Evolutionary conservation across 2,329 filamentous ascomycete species (phyloP), one percentile per base, ranked within the genome.

Genomic region (Cadophora gregata): DNA sequence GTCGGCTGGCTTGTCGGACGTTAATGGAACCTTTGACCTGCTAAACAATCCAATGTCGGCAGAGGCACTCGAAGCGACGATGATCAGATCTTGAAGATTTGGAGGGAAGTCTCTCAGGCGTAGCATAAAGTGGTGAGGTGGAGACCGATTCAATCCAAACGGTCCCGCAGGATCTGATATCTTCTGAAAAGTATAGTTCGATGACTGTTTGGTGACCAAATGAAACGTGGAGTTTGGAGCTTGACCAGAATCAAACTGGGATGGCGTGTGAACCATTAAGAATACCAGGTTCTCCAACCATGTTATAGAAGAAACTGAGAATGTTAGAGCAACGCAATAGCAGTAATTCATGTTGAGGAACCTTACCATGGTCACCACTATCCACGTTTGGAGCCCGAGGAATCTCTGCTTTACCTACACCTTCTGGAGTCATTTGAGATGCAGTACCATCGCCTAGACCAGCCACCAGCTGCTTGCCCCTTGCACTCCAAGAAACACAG

Each of bases 251-350:
- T 86, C 85, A 64, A 84, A 83, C 68, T 84, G 85, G 33, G 85
- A 81, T n/a, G 87, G 85, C 0, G 91, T 93, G 78, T 97, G 90
- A 25, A 96, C 86, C 64, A 90, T 84, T 53, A 98, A 83, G 76
- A 97, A 96, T 1, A 95, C 81, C 73, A 96, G 82, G 72, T 96
- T 97, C 75, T 96, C 92, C 24, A 98, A 84, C 96, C 96, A 99
- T 45, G 86, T 85, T 48, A 99, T 84, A 19, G 91, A 90, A 4
- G 93, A 92, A 2, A 96, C 92, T 90, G 72, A 59, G 33, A 25
- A 42, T 21, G 69, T 81, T 70, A 79, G 75, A 69, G 63, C 70
- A 66, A 33, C 65, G 47, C 47, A 62, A 36, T 27, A 38, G 70
- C 19, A 42, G 10, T 51, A 38, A n/a, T 25, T 16, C 4, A 25